Evolutionary conservation across 345 rosid genomes (phyloP), one percentile per base, ranked within the genome.

Genomic region (Lepidium aucheri): DNA sequence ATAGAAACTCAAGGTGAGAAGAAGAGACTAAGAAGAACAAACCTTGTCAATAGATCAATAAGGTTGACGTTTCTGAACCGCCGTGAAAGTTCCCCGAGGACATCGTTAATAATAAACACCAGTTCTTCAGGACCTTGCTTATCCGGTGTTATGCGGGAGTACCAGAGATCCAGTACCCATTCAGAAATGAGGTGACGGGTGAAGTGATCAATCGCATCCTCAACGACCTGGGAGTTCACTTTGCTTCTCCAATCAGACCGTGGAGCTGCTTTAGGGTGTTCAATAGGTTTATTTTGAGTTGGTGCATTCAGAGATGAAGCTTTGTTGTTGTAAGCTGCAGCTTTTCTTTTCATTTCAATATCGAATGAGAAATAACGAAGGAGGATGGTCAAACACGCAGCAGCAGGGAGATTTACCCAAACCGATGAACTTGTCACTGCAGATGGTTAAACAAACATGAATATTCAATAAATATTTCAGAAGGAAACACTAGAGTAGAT

Each of bases 381-480:
- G 47, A 86, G 79, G 65, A 94, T 56, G 67, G 91, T 80, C 73
- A 94, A 79, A 50, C 82, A 75, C 20, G 89, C 95, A 28, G 99
- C 95, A 80, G 92, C 96, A 68, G 97, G 97, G 68, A 94, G 81
- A 79, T 91, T 94, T 33, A 91, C 84, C 90, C 79, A 88, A 30
- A 94, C 96, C 4, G 99, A 94, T 77, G 97, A 87, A 81, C 97
- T 94, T 22, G 97, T 94, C 79, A 94, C 99, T 94, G 88, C 51
- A 58, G 33, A 45, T 58, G 74, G 65, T 60, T 66, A n/a, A 50
- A 61, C 52, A 79, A 34, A 51, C 41, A 49, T 58, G 34, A 74
- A 47, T 61, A 61, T 20, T 58, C 55, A 62, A 33, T 20, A 38
- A 76, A 45, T 17, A 57, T 30, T 38, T 14, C 8, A 17, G 28